Base-by-base conservation (phyloP, 2,329 filamentous ascomycete genomes). In the Claviceps sp. region DNA sequence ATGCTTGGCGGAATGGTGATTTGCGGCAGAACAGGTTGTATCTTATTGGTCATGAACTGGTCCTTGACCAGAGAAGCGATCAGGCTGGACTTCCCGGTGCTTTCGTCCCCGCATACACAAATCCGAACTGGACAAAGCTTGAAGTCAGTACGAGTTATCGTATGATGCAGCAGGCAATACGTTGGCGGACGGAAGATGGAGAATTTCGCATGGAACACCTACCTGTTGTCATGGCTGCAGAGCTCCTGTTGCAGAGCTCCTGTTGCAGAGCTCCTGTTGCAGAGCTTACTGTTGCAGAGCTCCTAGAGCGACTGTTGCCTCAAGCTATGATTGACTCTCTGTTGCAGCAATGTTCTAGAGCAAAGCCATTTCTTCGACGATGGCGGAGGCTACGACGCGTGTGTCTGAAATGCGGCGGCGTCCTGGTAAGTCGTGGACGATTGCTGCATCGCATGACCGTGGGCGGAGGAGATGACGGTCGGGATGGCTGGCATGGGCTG, bases 51-150 rank as follows among this genome's bases (percentile, higher is more conserved):
- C 61, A 97, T 87, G 68, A 97, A 98, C 67, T 91, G 87, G 66
- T 96, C 91, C 66, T 97, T 97, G 66, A 98, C 91, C 41, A 98
- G 82, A 53, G 89, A 94, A 52, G 90, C 93, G 64, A 95, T 94
- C 67, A 95, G 77, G 68, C 87, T 93, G 55, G 87, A 93, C 72
- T 95, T 95, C 61, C 89, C 89, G n/a, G 87, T 89, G 61, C 87
- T 87, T 71, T 97, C 91, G 68, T 98, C 93, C 64, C 93, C 93
- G 72, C 90, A 96, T 54, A 97, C 88, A 68, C 89, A 95, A 63
- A 97, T 90, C 58, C 93, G 87, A 55, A 97, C 91, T 70, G 34
- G 51, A 37, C 17, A 37, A 47, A 54, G 42, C 43, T 43, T 46
- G 54, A 58, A 5, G 43, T 51, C 19, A 52, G 39, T 26, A 48